Evolutionary conservation across 306 rosid genomes (phyloP), one percentile per base, ranked within the genome.

Genomic region (Quercus berberidifolia): DNA sequence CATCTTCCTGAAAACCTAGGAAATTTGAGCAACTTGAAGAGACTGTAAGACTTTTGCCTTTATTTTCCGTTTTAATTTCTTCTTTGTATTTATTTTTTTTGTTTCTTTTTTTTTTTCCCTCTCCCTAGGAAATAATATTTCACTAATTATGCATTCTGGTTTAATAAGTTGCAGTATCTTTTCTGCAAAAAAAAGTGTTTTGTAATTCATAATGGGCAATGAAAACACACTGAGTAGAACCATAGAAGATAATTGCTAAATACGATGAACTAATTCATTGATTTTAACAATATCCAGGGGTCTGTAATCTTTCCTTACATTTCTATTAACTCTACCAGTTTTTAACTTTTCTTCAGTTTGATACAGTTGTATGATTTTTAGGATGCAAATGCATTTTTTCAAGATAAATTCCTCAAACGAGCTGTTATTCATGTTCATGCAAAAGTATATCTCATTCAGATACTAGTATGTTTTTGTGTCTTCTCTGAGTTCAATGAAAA

Each of bases 1-100:
- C 73, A 72, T 41, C 98, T 93, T 85, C 98, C 94, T n/a, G 49
- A 55, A 11, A 84, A 72, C 64, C 87, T 93, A n/a, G 97, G 93
- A 78, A 87, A 72, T 55, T 54, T 93, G 88, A 81, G 74, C 59
- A 76, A 79, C 69, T 86, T 93, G 73, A 3, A 3, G 20, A 78
- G 64, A 81, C 67, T 93, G 96, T 93, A 79, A 91, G 94, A 62
- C 63, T 23, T 6, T 17, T 30, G 6, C 35, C 65, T 77, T 67
- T 12, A 31, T 68, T 30, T 5, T 25, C 56, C 38, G 35, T 59
- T 69, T 0, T 58, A 60, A 60, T 79, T 73, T 56, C 56, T 18
- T 64, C 65, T 35, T 13, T 58, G 60, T 49, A 49, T 10, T 56
- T 55, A 43, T 78, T 49, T 58, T 59, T 13, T 59, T 6, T 59